Evolutionary conservation across 176 grass and related monocot species (phyloP), one percentile per base, ranked within the genome.

Genomic region (Lolium perenne): DNA sequence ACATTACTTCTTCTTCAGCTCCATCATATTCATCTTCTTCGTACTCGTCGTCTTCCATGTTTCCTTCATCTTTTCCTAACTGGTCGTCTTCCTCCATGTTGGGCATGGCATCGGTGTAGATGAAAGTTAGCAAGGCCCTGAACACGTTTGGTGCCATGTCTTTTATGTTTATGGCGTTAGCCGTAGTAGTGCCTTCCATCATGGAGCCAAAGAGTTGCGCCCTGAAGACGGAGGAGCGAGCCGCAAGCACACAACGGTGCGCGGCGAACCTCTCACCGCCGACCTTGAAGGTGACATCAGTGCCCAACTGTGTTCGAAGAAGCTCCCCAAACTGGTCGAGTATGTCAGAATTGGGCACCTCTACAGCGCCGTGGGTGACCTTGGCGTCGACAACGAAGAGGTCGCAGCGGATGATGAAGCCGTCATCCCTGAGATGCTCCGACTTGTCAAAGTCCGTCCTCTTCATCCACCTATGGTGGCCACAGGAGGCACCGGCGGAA

Each of bases 161-260:
- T 26, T 62, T 1, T 62, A 62, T 26, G 59, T 62, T 21, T 12
- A 72, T 50, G 1, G 45, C 23, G 8, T 26, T 17, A 2, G 46
- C 46, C 46, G 46, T 48, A 10, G 65, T 7, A 16, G 46, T 29
- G 4, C 62, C 62, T 50, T 82, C 67, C 9, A 53, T 53, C 86
- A 87, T 87, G 21, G 79, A n/a, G 56, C 79, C 69, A 1, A 83
- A 65, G 35, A 83, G 57, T 50, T 83, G 38, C 3, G 86, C 86
- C 40, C 10, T 38, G 78, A 68, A 50, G 78, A 79, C 22, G 1
- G 61, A 18, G 10, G 78, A 51, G 3, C 60, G 57, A 10, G 62
- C 29, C 2, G 79, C 32, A 15, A 80, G 3, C 29, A 49, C 47
- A 4, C 61, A 64, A 22, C 61, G 61, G 22, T 64, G 61, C 1